Conservation (phyloP, 176 grass and related monocot species). For the Themeda triandra region DNA sequence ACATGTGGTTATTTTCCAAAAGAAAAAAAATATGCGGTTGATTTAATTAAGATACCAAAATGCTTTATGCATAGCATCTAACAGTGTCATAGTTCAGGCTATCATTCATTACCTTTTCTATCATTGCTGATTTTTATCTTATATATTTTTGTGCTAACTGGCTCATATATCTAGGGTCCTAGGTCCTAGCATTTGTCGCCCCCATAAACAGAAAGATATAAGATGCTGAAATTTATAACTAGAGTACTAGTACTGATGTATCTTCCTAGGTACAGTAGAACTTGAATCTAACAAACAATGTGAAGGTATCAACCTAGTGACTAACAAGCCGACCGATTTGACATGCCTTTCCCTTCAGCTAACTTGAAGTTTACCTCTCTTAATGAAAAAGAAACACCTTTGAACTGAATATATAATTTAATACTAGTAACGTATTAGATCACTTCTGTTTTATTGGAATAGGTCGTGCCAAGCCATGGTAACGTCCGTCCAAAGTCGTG, state of each 20-base stretch:
- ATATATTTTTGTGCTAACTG: conserved; percentile 20
- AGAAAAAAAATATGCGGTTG: neutral
- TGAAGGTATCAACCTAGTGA: neutral
- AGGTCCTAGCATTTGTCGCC: neutral
- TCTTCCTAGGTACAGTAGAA: conserved; percentile 7
- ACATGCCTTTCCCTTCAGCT: neutral
- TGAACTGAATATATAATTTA: conserved; percentile 27
- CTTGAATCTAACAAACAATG: neutral
- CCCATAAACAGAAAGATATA: conserved; percentile 6
- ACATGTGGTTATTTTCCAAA: neutral
- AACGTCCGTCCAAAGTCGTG: conserved; percentile 31
- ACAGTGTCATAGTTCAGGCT: conserved; percentile 17
- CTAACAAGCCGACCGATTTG: neutral
- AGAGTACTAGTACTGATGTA: neutral
- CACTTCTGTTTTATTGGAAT: conserved; percentile 40
- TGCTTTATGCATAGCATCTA: neutral
- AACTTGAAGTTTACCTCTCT: conserved; percentile 27
- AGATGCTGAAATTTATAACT: conserved; percentile 1
- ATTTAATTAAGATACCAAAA: conserved; percentile 25
- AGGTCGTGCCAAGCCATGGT: conserved; percentile 30
- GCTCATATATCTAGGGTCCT: conserved; percentile 12
- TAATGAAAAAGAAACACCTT: conserved; percentile 1
- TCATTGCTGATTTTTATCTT: conserved; percentile 15
- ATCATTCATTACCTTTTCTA: conserved; percentile 13
- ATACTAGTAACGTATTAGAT: conserved; percentile 28